Conservation (phyloP, 371 early-diverging fungal genomes). For the Syncephalastrum racemosum region DNA sequence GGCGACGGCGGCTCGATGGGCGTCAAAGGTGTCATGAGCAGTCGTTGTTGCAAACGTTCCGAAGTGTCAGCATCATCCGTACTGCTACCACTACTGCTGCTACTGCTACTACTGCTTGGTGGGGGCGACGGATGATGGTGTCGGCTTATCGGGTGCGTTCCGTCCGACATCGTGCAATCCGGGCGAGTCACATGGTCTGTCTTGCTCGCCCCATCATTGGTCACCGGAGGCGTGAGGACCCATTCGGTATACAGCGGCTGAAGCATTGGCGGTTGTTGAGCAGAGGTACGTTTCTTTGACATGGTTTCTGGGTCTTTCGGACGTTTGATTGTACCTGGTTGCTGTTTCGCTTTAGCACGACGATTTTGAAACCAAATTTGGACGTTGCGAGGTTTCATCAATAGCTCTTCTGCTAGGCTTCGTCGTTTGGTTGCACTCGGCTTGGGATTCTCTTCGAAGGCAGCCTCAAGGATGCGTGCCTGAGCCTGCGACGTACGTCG, state of each 20-base stretch:
- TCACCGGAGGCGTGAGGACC: conserved; percentile 19
- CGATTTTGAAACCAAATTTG: conserved; percentile 99
- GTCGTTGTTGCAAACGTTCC: conserved; percentile 1
- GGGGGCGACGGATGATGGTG: conserved; percentile 3
- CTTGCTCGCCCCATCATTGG: conserved; percentile 7
- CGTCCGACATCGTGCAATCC: too few species aligned
- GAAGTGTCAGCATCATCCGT: background rate
- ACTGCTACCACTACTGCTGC: conserved; percentile 8
- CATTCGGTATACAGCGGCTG: conserved; percentile 20
- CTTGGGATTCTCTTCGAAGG: conserved; percentile 70
- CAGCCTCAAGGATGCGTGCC: conserved; percentile 64
- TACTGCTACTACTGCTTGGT: conserved; percentile 5
- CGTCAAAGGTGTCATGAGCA: background rate
- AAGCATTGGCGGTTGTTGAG: conserved; percentile 11
- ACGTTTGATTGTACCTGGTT: background rate
- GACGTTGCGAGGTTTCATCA: conserved; percentile 88
- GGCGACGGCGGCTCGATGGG: too few species aligned
- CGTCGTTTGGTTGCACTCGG: conserved; percentile 66
- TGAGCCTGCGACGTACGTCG: conserved; percentile 70
- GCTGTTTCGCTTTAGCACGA: conserved; percentile 73
- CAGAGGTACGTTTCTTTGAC: conserved; percentile 5
- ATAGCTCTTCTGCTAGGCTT: conserved; percentile 66
- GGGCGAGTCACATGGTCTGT: conserved; percentile 5
- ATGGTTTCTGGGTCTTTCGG: conserved; percentile 2
- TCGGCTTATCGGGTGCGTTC: too few species aligned